Evolutionary conservation across 2,329 filamentous ascomycete species (phyloP).

Genomic region (Fusarium sp.): DNA sequence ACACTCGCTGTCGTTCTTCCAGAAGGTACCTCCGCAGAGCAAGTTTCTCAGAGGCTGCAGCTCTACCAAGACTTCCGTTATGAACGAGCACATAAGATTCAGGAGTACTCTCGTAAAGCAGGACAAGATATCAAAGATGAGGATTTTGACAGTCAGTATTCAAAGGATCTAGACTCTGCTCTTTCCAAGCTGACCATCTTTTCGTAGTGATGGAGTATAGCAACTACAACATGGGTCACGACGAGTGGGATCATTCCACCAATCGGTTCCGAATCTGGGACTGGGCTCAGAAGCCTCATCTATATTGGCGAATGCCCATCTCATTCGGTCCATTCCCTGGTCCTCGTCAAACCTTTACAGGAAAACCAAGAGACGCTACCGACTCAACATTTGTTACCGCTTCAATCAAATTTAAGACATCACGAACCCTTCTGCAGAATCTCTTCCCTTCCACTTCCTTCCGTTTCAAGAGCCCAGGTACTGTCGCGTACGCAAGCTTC

Average conservation of each 20-base stretch:
- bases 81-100: constrained; percentile 68
- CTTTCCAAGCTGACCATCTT: no score
- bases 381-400: constrained; percentile 57
- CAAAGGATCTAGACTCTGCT: no score
- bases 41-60: constrained; percentile 68
- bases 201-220: constrained; percentile 32
- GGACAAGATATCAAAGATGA: constrained; percentile 52
- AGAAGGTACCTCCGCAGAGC: constrained; percentile 56
- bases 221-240: constrained; percentile 41
- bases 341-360: constrained; percentile 34
- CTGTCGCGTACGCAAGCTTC: constrained; percentile 60
- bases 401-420: constrained; percentile 65
- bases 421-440: constrained; percentile 59
- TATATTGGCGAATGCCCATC: constrained; percentile 44
- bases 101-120: constrained; percentile 67
- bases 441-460: constrained; percentile 60
- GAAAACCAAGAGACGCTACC: constrained; percentile 29
- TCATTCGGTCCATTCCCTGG: constrained; percentile 45
- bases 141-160: constrained; percentile 31
- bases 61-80: constrained; percentile 72
- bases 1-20: constrained; percentile 70
- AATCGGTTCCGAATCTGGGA: constrained; percentile 29
- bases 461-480: constrained; percentile 63
- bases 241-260: constrained; percentile 40
- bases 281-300: constrained; percentile 29